These are phyloP conservation scores for Ceratocystiopsis brevicomis DNA, from an alignment of 2,329 filamentous ascomycete species.

Conservation along the genomic window DNA sequence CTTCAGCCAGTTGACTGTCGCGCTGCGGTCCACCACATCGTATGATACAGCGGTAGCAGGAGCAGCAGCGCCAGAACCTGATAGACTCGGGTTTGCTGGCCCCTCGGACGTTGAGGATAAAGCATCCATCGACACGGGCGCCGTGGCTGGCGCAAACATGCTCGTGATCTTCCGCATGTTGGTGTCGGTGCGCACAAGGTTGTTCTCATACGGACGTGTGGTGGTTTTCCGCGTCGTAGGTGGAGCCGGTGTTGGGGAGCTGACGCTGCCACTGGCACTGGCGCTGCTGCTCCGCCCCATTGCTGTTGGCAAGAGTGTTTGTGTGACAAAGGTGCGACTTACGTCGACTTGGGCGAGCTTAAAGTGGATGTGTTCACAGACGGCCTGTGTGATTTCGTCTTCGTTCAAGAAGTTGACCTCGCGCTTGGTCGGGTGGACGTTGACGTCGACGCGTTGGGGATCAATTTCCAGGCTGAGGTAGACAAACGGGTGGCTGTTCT, in stretches of 20 bases:
- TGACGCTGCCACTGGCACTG: slow-evolving; percentile 12
- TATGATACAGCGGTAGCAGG: slow-evolving; percentile 42
- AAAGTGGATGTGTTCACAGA: slow-evolving; percentile 62
- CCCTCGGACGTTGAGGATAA: no score
- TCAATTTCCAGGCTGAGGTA: slow-evolving; percentile 90
- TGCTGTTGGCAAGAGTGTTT: slow-evolving; percentile 48
- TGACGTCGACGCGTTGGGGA: slow-evolving; percentile 82
- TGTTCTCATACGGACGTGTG: slow-evolving; percentile 59
- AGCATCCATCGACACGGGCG: slow-evolving; percentile 9
- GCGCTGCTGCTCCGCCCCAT: neutral
- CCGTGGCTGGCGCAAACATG: slow-evolving; percentile 53
- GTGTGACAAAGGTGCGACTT: slow-evolving; percentile 84
- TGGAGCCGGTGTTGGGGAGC: slow-evolving; percentile 12
- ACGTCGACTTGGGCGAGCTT: slow-evolving; percentile 76
- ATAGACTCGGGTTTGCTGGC: no score
- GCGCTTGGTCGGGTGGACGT: slow-evolving; percentile 89
- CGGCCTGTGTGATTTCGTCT: slow-evolving; percentile 77
- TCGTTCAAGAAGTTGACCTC: slow-evolving; percentile 97
- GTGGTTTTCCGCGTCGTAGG: slow-evolving; percentile 14
- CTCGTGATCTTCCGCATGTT: slow-evolving; percentile 86
- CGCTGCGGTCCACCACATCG: slow-evolving; percentile 49
- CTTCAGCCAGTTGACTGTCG: slow-evolving; percentile 52
- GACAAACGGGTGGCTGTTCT: slow-evolving; percentile 82
- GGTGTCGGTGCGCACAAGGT: slow-evolving; percentile 75
- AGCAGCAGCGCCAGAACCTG: no score